Evolutionary conservation across 129 eudicot genomes (phyloP).

Genomic region (Flaveria sonorensis): DNA sequence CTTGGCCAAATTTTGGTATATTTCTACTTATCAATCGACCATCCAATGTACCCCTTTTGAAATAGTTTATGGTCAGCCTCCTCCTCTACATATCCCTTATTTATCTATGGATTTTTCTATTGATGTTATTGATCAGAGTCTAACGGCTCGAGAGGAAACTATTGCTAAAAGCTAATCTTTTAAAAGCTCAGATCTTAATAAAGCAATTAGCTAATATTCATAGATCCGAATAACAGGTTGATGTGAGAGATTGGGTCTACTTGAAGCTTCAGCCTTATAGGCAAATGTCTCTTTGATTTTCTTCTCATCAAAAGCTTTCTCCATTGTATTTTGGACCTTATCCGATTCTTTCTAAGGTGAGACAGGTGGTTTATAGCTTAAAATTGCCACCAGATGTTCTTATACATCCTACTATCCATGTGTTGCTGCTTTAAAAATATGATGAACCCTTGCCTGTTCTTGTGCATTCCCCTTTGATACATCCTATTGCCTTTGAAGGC

Average conservation of each 20-base stretch:
- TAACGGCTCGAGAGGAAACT: background rate
- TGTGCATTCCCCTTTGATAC: no score
- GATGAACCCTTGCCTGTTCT: no score
- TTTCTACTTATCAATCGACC: no score
- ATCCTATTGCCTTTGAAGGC: no score
- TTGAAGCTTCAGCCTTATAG: slow-evolving; percentile 15
- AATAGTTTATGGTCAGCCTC: background rate
- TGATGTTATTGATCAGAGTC: background rate
- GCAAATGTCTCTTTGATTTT: background rate
- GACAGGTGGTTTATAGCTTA: background rate
- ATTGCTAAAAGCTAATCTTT: background rate
- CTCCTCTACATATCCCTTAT: background rate
- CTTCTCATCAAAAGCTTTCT: background rate
- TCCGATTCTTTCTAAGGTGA: background rate
- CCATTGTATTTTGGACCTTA: background rate
- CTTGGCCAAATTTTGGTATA: no score
- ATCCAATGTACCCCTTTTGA: background rate
- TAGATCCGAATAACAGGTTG: background rate
- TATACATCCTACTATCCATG: no score
- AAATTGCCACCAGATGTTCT: no score
- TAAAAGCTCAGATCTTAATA: background rate
- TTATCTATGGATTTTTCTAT: background rate
- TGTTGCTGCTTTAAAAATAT: no score
- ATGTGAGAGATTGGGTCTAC: background rate
- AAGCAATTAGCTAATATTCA: background rate